phyloP scores from a whole-genome alignment of 2,329 filamentous ascomycete species.

The Colletotrichum sp. region DNA sequence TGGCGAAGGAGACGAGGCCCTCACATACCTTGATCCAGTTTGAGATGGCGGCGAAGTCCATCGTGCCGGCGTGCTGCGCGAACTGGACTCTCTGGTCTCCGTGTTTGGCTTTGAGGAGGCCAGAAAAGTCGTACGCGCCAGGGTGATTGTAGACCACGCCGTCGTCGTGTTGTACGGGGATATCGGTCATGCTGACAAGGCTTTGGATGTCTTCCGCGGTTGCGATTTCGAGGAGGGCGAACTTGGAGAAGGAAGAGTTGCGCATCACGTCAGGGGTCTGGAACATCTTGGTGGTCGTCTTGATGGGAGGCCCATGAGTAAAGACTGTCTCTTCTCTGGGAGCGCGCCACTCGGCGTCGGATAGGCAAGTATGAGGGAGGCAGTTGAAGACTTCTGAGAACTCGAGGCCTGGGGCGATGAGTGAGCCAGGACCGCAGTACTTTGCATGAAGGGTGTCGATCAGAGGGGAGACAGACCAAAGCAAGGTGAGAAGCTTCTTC shows the following conservation, averaged over 20 bases:
- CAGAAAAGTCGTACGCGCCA: conserved; percentile 1
- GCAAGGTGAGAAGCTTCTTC: not conserved
- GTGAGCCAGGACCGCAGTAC: not conserved
- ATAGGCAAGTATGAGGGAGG: not conserved
- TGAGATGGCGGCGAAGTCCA: not conserved
- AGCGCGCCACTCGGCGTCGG: not conserved
- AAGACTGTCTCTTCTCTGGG: not conserved
- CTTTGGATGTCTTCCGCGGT: not conserved
- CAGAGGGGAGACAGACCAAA: not conserved
- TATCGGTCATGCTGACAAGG: not conserved
- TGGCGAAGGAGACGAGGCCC: not conserved
- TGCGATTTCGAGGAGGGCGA: not conserved
- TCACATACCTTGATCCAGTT: conserved; percentile 10
- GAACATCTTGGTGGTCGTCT: not conserved
- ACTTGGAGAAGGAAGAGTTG: not conserved
- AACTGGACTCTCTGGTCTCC: not conserved
- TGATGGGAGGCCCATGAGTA: not conserved
- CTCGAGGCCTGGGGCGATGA: not conserved
- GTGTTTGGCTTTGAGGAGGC: not conserved
- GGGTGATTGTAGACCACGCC: not conserved
- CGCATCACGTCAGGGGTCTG: not conserved
- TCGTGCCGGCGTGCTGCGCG: conserved; percentile 3
- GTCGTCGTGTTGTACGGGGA: not conserved
- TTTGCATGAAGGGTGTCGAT: not conserved
- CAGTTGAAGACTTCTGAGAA: not conserved